phyloP scores from a whole-genome alignment of 2,329 filamentous ascomycete genomes.

The Nakataea oryzae region DNA sequence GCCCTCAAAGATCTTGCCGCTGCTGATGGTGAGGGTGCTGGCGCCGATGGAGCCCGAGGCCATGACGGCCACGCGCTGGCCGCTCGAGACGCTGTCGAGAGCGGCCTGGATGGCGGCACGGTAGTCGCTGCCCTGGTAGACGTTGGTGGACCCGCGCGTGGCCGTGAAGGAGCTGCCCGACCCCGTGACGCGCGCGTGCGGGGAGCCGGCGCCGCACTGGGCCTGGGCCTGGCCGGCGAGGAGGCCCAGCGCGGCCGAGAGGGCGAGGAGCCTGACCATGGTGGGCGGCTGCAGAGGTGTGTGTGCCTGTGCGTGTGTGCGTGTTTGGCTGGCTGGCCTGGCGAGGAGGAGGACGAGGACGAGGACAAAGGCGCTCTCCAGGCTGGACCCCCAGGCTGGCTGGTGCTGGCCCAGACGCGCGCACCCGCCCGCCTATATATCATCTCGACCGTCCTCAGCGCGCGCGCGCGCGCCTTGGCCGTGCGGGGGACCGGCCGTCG shows the following conservation, averaged over 20 bases:
- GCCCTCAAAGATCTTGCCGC: conserved; percentile 47
- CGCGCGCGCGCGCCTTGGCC: no score
- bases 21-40: conserved; percentile 36
- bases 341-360: no score
- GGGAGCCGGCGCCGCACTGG: conserved; percentile 36
- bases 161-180: conserved; percentile 32
- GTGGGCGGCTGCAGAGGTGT: no score
- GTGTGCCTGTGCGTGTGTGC: no score
- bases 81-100: conserved; percentile 36
- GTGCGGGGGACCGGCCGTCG: no score
- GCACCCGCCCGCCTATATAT: not conserved
- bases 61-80: conserved; percentile 42
- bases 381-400: no score
- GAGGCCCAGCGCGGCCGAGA: conserved; percentile 30
- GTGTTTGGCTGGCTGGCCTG: no score
- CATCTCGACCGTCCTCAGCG: not conserved
- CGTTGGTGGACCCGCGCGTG: conserved; percentile 26
- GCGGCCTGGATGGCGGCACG: conserved; percentile 42
- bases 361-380: no score
- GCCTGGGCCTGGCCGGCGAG: conserved; percentile 25
- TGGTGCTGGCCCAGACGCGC: no score
- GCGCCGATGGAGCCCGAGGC: conserved; percentile 44
- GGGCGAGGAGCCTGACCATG: conserved; percentile 10
- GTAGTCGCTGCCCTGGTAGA: conserved; percentile 45
- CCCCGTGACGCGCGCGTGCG: conserved; percentile 35